Evolutionary conservation across 345 rosid species (phyloP).

Genomic region (Luvunga scandens): DNA sequence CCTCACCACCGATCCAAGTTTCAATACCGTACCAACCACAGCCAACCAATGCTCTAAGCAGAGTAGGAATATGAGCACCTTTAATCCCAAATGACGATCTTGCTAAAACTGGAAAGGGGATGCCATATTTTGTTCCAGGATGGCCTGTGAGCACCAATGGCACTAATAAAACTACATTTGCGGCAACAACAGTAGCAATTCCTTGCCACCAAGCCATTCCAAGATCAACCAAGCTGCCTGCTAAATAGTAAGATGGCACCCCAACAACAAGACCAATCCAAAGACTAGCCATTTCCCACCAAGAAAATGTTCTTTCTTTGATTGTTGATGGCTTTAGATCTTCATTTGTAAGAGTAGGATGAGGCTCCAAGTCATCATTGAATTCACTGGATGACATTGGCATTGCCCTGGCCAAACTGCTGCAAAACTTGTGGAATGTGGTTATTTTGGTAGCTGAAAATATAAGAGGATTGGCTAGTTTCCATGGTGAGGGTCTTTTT

Average conservation of each 20-base stretch:
- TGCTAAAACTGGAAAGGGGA: slow-evolving; percentile 86
- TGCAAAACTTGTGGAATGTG: not conserved
- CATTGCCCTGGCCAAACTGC: slow-evolving; percentile 7
- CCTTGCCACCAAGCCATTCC: slow-evolving; percentile 99
- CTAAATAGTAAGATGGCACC: slow-evolving; percentile 85
- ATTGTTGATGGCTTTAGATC: slow-evolving; percentile 75
- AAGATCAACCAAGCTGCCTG: slow-evolving; percentile 83
- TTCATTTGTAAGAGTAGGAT: slow-evolving; percentile 72
- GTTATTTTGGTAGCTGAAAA: slow-evolving; percentile 16
- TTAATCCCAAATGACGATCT: slow-evolving; percentile 81
- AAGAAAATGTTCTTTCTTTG: slow-evolving; percentile 56
- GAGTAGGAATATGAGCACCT: slow-evolving; percentile 83
- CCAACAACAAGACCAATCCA: slow-evolving; percentile 99
- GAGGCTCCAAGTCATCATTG: slow-evolving; percentile 38
- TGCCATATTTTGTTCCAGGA: slow-evolving; percentile 76
- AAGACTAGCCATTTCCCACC: slow-evolving; percentile 84
- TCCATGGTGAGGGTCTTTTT: not conserved
- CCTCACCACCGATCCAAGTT: slow-evolving; percentile 98
- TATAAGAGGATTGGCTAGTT: not conserved
- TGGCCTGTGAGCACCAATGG: slow-evolving; percentile 84
- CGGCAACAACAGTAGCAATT: slow-evolving; percentile 75
- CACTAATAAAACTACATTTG: slow-evolving; percentile 62
- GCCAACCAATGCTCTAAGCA: slow-evolving; percentile 84
- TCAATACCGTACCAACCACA: slow-evolving; percentile 99
- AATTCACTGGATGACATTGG: slow-evolving; percentile 30